Evolutionary conservation across 495 filamentous ascomycete genomes (phyloP).

Genomic region (Amphirosellinia nigrospora): DNA sequence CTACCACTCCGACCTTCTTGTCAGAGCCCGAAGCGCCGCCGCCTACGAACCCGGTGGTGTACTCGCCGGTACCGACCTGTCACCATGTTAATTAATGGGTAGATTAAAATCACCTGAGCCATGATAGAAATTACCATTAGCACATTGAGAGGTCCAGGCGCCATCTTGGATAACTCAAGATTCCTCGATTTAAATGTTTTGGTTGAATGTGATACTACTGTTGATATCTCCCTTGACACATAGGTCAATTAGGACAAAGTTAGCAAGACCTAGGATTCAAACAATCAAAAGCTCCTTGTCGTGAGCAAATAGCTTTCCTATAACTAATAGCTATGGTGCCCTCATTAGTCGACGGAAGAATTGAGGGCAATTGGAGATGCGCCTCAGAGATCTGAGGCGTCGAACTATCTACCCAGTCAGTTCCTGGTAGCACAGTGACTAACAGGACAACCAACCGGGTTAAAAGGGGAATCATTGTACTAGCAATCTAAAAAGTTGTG

Average conservation of each 20-base stretch:
- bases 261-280: background rate
- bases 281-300: background rate
- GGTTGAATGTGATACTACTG: background rate
- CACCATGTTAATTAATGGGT: conserved; percentile 31
- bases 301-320: conserved; percentile 5
- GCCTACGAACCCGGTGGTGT: conserved; percentile 90
- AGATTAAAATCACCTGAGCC: conserved; percentile 6
- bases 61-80: conserved; percentile 89
- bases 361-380: conserved; percentile 44
- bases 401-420: background rate
- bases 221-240: background rate
- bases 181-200: background rate
- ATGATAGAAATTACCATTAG: conserved; percentile 70
- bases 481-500: background rate
- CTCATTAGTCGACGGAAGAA: conserved; percentile 39
- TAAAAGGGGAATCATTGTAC: conserved; percentile 2
- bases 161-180: conserved; percentile 55
- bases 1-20: conserved; percentile 94
- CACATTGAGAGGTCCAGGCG: conserved; percentile 70
- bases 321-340: conserved; percentile 12
- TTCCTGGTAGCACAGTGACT: background rate
- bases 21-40: conserved; percentile 78
- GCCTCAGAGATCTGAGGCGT: conserved; percentile 10
- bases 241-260: background rate
- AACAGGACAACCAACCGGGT: conserved; percentile 9